Evolutionary conservation across 768 basidiomycete genomes (phyloP).

Genomic region (Xerocomellus amylosporus): DNA sequence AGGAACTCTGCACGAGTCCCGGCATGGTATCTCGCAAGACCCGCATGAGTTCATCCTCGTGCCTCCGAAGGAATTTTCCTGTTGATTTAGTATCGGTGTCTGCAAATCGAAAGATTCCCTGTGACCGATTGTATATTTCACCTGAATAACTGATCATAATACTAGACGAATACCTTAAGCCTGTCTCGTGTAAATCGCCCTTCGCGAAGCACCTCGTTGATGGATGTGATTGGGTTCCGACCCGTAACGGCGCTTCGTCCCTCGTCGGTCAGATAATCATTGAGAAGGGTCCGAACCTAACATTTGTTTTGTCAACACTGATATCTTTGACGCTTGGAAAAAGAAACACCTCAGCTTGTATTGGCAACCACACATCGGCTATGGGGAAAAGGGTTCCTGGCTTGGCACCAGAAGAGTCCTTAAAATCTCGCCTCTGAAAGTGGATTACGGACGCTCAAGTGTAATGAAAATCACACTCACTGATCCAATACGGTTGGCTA

Average conservation of each 20-base stretch:
- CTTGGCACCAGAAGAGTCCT: conserved; percentile 77
- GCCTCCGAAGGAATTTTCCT: conserved; percentile 60
- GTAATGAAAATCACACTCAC: conserved; percentile 47
- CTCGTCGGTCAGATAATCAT: conserved; percentile 92
- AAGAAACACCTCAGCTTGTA: conserved; percentile 76
- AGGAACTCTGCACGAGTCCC: conserved; percentile 75
- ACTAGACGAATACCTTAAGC: conserved; percentile 54
- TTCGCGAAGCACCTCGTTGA: conserved; percentile 89
- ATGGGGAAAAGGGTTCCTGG: conserved; percentile 77
- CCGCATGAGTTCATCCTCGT: conserved; percentile 83
- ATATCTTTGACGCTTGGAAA: neutral
- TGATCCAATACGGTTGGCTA: conserved; percentile 85
- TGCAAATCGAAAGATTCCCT: conserved; percentile 88
- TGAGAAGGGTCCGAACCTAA: conserved; percentile 79
- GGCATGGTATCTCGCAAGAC: conserved; percentile 91
- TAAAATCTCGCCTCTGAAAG: conserved; percentile 82
- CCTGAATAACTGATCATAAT: neutral
- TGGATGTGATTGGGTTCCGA: conserved; percentile 86
- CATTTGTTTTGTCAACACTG: conserved; percentile 2
- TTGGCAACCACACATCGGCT: conserved; percentile 81
- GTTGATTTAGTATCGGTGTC: conserved; percentile 82
- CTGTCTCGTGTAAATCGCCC: conserved; percentile 77
- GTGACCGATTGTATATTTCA: conserved; percentile 4
- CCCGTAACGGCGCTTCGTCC: conserved; percentile 75
- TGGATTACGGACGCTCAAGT: neutral